Percentiles rank a stretch among this genome's conserved stretches.
phyloP scores from a whole-genome alignment of 2,329 filamentous ascomycete genomes.

The Talaromyces islandicus region DNA sequence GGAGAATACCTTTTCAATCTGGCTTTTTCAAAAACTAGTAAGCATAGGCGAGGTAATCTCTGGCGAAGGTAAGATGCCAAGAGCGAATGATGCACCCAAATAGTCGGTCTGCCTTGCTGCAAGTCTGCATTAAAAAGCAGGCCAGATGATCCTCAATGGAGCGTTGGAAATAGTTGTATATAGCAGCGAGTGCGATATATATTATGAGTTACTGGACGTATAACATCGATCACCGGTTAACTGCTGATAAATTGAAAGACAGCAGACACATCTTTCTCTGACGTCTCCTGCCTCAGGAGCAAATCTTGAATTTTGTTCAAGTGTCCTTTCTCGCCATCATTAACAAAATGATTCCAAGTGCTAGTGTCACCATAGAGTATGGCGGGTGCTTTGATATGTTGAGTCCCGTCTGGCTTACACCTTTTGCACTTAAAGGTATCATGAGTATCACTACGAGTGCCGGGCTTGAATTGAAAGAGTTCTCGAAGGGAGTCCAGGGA shows the following conservation, averaged over 20 bases:
- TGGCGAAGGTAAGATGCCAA: too few species aligned
- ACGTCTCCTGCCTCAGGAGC: constrained; percentile 77
- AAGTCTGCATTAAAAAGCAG: too few species aligned
- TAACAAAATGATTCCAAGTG: constrained; percentile 98
- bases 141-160: not conserved
- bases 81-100: too few species aligned
- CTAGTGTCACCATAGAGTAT: constrained; percentile 98
- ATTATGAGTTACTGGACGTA: not conserved
- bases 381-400: constrained; percentile 83
- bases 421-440: constrained; percentile 98
- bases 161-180: not conserved
- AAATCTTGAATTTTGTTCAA: constrained; percentile 84
- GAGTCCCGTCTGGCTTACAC: constrained; percentile 79
- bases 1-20: too few species aligned
- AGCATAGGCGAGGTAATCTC: too few species aligned
- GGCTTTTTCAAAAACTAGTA: too few species aligned
- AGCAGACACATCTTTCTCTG: constrained; percentile 75
- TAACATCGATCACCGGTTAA: constrained; percentile 28
- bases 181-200: not conserved
- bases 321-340: constrained; percentile 60
- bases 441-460: constrained; percentile 88
- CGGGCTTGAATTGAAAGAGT: constrained; percentile 83
- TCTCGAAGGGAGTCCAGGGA: constrained; percentile 84
- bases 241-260: constrained; percentile 99
- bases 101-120: too few species aligned